phyloP scores from a whole-genome alignment of 345 rosid species.

The Pseudoturritis turrita region DNA sequence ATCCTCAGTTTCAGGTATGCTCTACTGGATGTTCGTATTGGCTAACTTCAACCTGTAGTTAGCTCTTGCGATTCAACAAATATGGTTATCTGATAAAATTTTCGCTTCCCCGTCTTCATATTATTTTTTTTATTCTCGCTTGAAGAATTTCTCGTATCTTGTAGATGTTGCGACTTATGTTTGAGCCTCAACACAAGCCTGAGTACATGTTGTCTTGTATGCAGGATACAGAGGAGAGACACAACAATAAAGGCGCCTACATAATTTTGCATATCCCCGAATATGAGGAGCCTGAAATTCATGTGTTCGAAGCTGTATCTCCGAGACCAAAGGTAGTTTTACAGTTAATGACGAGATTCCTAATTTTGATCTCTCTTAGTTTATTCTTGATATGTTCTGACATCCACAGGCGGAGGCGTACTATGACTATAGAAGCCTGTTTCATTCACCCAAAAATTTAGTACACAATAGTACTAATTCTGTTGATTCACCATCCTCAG shows the following conservation, averaged over 20 bases:
- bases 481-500: slow-evolving; percentile 18
- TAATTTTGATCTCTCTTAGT: not conserved
- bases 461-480: slow-evolving; percentile 6
- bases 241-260: slow-evolving; percentile 34
- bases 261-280: slow-evolving; percentile 29
- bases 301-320: slow-evolving; percentile 32
- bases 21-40: not conserved
- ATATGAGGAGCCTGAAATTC: slow-evolving; percentile 31
- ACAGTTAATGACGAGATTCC: not conserved
- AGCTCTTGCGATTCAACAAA: not conserved
- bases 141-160: not conserved
- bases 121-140: not conserved
- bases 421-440: slow-evolving; percentile 23
- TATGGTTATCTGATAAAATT: not conserved
- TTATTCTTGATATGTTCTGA: slow-evolving; percentile 13
- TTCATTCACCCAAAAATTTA: slow-evolving; percentile 18
- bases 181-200: not conserved
- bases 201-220: not conserved
- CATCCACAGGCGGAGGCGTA: slow-evolving; percentile 28
- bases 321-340: slow-evolving; percentile 33
- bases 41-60: not conserved
- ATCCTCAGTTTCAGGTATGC: slow-evolving; percentile 38
- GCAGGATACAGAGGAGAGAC: slow-evolving; percentile 34
- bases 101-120: not conserved
- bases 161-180: not conserved